phyloP scores from a whole-genome alignment of 2,329 filamentous ascomycete species.

The Keithomyces neogunnii region DNA sequence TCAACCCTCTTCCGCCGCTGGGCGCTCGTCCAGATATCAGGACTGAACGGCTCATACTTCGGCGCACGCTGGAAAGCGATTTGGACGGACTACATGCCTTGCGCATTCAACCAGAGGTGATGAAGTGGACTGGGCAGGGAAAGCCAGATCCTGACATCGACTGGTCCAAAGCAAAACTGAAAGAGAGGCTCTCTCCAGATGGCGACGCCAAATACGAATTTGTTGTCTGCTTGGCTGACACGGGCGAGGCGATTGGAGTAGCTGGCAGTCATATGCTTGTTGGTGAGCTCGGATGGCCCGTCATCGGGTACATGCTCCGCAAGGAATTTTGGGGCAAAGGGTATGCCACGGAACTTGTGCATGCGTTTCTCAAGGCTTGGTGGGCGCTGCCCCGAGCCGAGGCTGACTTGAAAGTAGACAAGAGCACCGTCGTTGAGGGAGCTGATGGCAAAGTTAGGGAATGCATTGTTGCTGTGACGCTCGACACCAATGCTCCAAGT shows the following conservation, averaged over 20 bases:
- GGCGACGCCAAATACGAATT: constrained; percentile 48
- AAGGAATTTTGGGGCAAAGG: constrained; percentile 47
- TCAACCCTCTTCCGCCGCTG: constrained; percentile 30
- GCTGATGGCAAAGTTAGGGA: constrained; percentile 23
- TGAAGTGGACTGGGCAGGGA: constrained; percentile 46
- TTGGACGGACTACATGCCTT: constrained; percentile 40
- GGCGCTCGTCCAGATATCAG: constrained; percentile 28
- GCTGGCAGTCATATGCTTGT: constrained; percentile 32
- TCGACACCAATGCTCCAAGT: constrained; percentile 42
- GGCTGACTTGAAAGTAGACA: constrained; percentile 34
- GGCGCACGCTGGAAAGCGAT: constrained; percentile 42
- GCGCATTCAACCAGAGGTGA: constrained; percentile 51
- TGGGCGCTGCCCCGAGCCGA: constrained; percentile 39
- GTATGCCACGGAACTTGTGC: constrained; percentile 48
- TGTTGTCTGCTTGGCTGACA: constrained; percentile 37
- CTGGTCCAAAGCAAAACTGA: constrained; percentile 33
- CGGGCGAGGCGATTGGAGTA: constrained; percentile 42
- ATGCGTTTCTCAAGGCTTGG: constrained; percentile 36
- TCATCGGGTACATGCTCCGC: constrained; percentile 49
- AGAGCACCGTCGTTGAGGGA: constrained; percentile 22
- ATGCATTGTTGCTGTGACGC: constrained; percentile 37
- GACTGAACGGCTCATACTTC: constrained; percentile 47
- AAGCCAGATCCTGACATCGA: constrained; percentile 33
- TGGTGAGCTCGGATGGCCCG: constrained; percentile 43
- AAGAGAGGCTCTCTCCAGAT: constrained; percentile 35